phyloP scores from a whole-genome alignment of 108 stramenopile species.

The Chaetoceros tenuissimus region DNA sequence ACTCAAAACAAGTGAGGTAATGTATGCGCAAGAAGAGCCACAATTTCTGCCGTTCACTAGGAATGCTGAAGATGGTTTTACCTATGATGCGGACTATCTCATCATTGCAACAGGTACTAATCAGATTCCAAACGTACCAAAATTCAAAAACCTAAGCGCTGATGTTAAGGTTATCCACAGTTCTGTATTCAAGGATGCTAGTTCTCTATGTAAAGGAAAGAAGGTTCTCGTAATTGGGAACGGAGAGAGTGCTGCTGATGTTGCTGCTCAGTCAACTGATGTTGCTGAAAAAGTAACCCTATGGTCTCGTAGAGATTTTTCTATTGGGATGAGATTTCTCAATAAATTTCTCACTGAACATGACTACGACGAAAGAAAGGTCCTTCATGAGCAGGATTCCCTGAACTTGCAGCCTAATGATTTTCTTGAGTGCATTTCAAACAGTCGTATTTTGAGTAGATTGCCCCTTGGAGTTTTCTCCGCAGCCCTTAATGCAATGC shows the following conservation, averaged over 20 bases:
- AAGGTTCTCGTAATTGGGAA: constrained; percentile 1
- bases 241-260: constrained; percentile 2
- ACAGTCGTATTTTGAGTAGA: neutral
- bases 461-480: constrained; percentile 3
- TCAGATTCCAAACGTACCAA: neutral
- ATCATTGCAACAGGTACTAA: constrained; percentile 6
- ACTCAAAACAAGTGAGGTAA: too few relatives aligned
- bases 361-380: constrained; percentile 2
- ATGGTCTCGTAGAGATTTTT: neutral
- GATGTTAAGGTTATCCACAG: too few relatives aligned
- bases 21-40: neutral
- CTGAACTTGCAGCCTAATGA: constrained; percentile 4
- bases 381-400: too few relatives aligned
- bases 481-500: neutral
- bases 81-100: neutral
- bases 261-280: neutral
- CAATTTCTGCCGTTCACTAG: neutral
- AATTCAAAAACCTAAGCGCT: neutral
- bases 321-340: neutral
- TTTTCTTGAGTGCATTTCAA: neutral
- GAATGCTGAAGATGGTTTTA: neutral
- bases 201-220: constrained; percentile 1
- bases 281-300: constrained; percentile 1
- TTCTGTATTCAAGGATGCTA: too few relatives aligned
- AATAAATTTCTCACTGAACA: neutral